These are phyloP conservation scores for Microdochium paspali DNA, from an alignment of 2,329 filamentous ascomycete species.

Conservation along the genomic window DNA sequence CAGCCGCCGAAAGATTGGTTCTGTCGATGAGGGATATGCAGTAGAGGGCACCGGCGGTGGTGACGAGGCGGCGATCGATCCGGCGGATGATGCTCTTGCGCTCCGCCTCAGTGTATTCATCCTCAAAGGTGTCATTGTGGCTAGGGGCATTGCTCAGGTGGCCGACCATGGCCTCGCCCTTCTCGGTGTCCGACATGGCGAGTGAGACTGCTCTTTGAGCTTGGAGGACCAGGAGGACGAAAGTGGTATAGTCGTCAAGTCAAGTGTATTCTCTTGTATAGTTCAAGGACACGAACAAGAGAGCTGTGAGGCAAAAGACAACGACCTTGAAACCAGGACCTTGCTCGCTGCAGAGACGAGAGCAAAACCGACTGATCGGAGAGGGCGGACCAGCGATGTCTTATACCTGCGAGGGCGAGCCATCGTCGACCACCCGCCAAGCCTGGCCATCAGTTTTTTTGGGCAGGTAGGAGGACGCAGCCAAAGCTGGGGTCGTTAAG, in stretches of 20 bases:
- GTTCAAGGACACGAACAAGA: background rate
- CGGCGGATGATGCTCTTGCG: slow-evolving; percentile 58
- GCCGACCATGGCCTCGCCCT: background rate
- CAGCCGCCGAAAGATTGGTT: slow-evolving; percentile 64
- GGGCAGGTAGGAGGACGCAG: background rate
- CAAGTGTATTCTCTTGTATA: too few species aligned
- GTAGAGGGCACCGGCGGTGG: slow-evolving; percentile 58
- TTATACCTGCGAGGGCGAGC: background rate
- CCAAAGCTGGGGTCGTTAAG: background rate
- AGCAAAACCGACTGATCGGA: background rate
- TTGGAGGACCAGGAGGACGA: too few species aligned
- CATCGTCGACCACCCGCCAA: background rate
- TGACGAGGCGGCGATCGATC: slow-evolving; percentile 57
- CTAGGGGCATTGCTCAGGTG: slow-evolving; percentile 1
- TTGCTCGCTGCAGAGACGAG: background rate
- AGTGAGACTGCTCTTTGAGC: background rate
- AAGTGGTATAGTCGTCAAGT: too few species aligned
- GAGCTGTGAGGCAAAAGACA: background rate
- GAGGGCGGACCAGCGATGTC: background rate
- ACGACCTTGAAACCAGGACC: background rate
- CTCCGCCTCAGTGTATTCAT: slow-evolving; percentile 26
- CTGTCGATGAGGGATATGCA: slow-evolving; percentile 71
- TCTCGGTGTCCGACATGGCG: background rate
- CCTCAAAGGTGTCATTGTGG: background rate
- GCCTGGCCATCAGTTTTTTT: background rate